phyloP scores from a whole-genome alignment of 2,329 filamentous ascomycete species.

The Pestalotiopsis fici region DNA sequence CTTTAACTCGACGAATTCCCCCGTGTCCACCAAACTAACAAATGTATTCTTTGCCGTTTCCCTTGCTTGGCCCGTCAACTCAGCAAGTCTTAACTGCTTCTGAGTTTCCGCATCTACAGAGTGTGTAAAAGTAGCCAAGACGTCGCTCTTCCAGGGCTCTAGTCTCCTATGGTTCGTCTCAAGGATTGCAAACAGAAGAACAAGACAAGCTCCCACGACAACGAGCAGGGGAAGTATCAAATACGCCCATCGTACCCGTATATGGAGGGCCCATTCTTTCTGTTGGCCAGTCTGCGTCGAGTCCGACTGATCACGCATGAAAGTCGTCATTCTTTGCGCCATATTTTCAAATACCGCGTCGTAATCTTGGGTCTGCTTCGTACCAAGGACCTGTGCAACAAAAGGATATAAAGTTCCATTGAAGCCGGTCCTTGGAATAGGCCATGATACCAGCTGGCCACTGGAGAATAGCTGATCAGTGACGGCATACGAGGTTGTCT shows the following conservation, averaged over 20 bases:
- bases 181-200: background rate
- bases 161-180: background rate
- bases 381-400: background rate
- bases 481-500: background rate
- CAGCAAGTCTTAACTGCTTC: background rate
- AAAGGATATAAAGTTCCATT: background rate
- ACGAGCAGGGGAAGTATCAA: background rate
- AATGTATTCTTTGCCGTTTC: background rate
- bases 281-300: slow-evolving; percentile 6
- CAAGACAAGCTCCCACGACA: background rate
- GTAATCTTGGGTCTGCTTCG: background rate
- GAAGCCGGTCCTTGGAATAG: background rate
- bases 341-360: slow-evolving; percentile 15
- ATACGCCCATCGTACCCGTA: slow-evolving; percentile 18
- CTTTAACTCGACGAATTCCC: background rate
- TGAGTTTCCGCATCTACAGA: background rate
- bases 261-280: slow-evolving; percentile 18
- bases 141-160: background rate
- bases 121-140: slow-evolving; percentile 1
- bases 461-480: background rate
- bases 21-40: background rate
- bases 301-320: slow-evolving; percentile 16
- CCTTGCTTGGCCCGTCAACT: background rate
- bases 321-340: slow-evolving; percentile 14
- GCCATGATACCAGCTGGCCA: background rate